Evolutionary conservation across 2,329 filamentous ascomycete genomes (phyloP).

Genomic region (Trichophyton simii): DNA sequence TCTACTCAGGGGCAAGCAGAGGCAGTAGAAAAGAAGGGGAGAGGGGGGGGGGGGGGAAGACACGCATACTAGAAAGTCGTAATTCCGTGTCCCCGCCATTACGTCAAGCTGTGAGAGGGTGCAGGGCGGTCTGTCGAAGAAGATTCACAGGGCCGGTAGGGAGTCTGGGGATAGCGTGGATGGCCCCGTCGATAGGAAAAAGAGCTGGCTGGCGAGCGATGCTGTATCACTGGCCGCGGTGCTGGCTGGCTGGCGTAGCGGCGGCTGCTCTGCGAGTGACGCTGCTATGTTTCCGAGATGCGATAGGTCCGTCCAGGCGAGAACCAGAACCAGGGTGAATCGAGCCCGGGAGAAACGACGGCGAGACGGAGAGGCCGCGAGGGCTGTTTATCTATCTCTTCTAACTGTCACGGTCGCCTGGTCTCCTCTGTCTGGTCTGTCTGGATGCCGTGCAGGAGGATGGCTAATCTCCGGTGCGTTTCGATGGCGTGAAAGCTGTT

Average conservation of each 20-base stretch:
- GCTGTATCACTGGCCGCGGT: neutral
- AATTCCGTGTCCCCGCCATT: slow-evolving; percentile 97
- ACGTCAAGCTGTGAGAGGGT: neutral
- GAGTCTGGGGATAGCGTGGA: neutral
- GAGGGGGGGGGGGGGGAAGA: neutral
- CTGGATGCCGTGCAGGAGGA: neutral
- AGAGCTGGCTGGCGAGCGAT: neutral
- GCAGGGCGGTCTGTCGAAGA: neutral
- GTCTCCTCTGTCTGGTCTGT: neutral
- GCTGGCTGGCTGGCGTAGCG: too few species aligned
- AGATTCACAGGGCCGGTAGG: neutral
- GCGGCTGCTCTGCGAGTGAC: too few species aligned
- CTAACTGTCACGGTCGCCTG: too few species aligned
- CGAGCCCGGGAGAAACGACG: too few species aligned
- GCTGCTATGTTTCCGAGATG: too few species aligned
- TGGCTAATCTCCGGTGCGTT: neutral
- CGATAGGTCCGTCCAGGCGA: too few species aligned
- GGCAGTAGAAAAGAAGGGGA: neutral
- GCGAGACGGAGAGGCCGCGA: too few species aligned
- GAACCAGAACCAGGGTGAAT: too few species aligned
- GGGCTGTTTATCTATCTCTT: neutral
- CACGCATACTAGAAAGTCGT: slow-evolving; percentile 83
- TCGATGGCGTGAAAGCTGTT: neutral
- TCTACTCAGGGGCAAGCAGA: neutral
- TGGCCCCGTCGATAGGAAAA: neutral